Evolutionary conservation across 202 grass and related monocot species (phyloP), one percentile per base, ranked within the genome.

Genomic region (Dendrocalamus latiflorus): DNA sequence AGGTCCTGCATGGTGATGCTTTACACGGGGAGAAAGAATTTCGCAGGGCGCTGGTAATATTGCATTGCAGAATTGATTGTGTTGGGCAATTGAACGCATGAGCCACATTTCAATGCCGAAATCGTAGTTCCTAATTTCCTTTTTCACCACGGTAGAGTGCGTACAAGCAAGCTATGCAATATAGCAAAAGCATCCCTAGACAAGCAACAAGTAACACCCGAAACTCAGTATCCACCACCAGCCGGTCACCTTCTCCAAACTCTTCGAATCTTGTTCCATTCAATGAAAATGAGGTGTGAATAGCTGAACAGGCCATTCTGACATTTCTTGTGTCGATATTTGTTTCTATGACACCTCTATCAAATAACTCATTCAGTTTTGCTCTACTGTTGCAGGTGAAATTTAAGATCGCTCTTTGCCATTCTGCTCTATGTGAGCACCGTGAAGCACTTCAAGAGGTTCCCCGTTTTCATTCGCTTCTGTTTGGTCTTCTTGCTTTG

Each of bases 1-100:
- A 98, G 95, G 93, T 98, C 47, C 93, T 93, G 83, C 91, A 95
- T 58, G 95, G 87, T 63, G 95, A 98, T 95, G 93, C 95, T 78
- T 90, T 98, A 58, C 87, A 88, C 77, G 95, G 95, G 43, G 91
- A 89, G 76, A 98, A 79, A 64, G 95, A 98, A 62, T 93, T 90
- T 78, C 86, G 91, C 53, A 95, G 95, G 62, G 92, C 95, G 33
- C 81, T 98, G 91, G 95, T 95, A 98, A 85, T 57, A 21, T 78
- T 83, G 42, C 20, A 4, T 66, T n/a, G 8, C 12, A 5, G 57
- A 60, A 20, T 83, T 44, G 4, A 43, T 75, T 51, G 21, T 25
- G 5, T 55, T 2, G 1, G 21, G 17, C 20, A 43, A 21, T 59
- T 79, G 11, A 68, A 43, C 20, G 47, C 37, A 28, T 15, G 15